Percentiles rank a stretch among this genome's conserved stretches.
These are phyloP conservation scores for Calonectria hawksworthii DNA, from an alignment of 2,329 filamentous ascomycete species.

Conservation along the genomic window DNA sequence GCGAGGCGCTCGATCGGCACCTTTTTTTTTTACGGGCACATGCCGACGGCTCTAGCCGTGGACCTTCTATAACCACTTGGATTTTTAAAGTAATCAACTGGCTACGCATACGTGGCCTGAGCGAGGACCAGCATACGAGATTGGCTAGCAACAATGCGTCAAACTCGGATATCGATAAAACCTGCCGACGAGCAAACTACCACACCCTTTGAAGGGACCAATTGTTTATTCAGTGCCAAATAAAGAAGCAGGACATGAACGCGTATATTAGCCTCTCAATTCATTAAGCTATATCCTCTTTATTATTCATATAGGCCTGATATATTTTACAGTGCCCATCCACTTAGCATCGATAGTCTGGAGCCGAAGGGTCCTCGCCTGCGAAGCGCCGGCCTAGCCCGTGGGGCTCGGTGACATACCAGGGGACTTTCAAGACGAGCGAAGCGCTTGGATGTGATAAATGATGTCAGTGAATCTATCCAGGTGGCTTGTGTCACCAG, in stretches of 20 bases:
- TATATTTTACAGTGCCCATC: neutral
- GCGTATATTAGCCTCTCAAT: neutral
- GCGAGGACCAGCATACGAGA: neutral
- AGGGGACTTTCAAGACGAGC: neutral
- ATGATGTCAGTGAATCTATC: neutral
- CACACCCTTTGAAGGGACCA: neutral
- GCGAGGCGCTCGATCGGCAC: neutral
- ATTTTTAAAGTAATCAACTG: neutral
- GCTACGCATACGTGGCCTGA: conserved; percentile 4
- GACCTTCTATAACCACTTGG: neutral
- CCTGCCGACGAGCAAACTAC: neutral
- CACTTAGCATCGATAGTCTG: neutral
- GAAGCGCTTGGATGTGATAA: neutral
- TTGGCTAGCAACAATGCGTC: neutral
- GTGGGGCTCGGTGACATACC: neutral
- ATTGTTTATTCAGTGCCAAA: neutral
- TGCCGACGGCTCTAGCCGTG: conserved; percentile 7
- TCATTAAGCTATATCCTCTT: neutral
- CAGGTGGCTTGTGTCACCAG: neutral
- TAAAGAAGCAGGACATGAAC: conserved; percentile 1
- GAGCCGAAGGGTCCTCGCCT: neutral
- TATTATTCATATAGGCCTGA: neutral
- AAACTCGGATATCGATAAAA: neutral
- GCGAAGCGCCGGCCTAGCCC: neutral
- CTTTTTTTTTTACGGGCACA: neutral